These are phyloP conservation scores for Chrysoporthe puriensis DNA, from an alignment of 2,329 filamentous ascomycete genomes.

Conservation along the genomic window DNA sequence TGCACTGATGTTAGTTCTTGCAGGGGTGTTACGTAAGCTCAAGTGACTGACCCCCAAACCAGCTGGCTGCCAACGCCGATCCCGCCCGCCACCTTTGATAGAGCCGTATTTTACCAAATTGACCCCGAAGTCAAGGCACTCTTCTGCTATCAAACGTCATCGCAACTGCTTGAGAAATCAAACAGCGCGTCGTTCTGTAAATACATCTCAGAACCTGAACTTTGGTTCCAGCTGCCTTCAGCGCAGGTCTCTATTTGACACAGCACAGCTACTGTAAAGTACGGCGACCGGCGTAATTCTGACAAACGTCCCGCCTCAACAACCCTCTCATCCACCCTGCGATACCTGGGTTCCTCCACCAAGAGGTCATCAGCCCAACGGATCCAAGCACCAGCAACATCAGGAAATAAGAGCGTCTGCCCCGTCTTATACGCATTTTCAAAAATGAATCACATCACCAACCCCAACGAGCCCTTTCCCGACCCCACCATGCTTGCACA, in stretches of 20 bases:
- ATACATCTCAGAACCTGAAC: background rate
- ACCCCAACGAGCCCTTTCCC: conserved; percentile 59
- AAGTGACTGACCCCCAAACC: no score
- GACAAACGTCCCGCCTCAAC: background rate
- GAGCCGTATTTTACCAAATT: background rate
- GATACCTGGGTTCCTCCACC: background rate
- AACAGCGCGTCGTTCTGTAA: background rate
- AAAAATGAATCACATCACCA: conserved; percentile 45
- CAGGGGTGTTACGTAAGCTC: conserved; percentile 5
- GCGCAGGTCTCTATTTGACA: background rate
- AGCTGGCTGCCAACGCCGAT: no score
- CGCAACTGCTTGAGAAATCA: background rate
- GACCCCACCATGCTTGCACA: conserved; percentile 52
- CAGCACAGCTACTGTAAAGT: background rate
- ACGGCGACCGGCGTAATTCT: background rate
- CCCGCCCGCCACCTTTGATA: background rate
- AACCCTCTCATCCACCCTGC: background rate
- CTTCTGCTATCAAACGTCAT: background rate
- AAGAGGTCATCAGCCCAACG: background rate
- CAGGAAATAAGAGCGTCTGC: background rate
- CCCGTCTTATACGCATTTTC: background rate
- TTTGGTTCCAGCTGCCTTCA: background rate
- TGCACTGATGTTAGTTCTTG: background rate
- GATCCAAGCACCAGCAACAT: background rate
- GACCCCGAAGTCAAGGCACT: background rate